Percentiles rank a stretch among this genome's conserved stretches.
phyloP scores from a whole-genome alignment of 768 basidiomycete species.

The Hericium erinaceus region DNA sequence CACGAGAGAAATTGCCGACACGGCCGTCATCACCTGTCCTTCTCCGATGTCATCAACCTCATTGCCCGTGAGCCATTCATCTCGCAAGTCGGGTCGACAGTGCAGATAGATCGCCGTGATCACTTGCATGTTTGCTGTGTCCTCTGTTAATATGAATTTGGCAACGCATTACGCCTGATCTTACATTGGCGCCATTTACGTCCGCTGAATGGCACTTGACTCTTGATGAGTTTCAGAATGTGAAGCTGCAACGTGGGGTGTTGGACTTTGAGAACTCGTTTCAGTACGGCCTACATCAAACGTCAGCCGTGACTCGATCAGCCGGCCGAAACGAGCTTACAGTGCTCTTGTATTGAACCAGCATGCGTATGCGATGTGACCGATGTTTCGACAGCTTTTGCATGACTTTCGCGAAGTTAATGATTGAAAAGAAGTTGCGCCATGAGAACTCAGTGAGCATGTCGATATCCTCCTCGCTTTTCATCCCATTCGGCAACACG shows the following conservation, averaged over 20 bases:
- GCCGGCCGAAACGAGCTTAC: slow-evolving; percentile 36
- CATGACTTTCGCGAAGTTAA: slow-evolving; percentile 97
- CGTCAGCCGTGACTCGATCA: background rate
- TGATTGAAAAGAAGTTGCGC: slow-evolving; percentile 94
- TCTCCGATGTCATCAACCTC: slow-evolving; percentile 91
- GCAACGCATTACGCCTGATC: background rate
- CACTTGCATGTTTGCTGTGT: slow-evolving; percentile 95
- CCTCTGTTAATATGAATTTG: background rate
- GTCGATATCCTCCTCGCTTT: slow-evolving; percentile 81
- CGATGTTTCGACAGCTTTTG: slow-evolving; percentile 95
- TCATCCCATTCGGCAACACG: slow-evolving; percentile 62
- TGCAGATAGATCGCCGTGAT: slow-evolving; percentile 98
- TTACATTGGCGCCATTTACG: slow-evolving; percentile 96
- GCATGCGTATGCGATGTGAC: slow-evolving; percentile 89
- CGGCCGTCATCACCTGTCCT: slow-evolving; percentile 50
- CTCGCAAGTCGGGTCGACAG: slow-evolving; percentile 90
- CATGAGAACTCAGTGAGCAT: slow-evolving; percentile 92
- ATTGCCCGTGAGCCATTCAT: slow-evolving; percentile 93
- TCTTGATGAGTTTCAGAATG: slow-evolving; percentile 95
- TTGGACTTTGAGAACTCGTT: slow-evolving; percentile 87
- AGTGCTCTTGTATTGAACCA: slow-evolving; percentile 97
- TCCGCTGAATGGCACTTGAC: slow-evolving; percentile 96
- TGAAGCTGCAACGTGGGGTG: slow-evolving; percentile 93
- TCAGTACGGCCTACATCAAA: slow-evolving; percentile 72
- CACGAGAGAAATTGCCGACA: background rate